Conservation (phyloP, 1,139 yeast genomes). For the Pichia sp. region DNA sequence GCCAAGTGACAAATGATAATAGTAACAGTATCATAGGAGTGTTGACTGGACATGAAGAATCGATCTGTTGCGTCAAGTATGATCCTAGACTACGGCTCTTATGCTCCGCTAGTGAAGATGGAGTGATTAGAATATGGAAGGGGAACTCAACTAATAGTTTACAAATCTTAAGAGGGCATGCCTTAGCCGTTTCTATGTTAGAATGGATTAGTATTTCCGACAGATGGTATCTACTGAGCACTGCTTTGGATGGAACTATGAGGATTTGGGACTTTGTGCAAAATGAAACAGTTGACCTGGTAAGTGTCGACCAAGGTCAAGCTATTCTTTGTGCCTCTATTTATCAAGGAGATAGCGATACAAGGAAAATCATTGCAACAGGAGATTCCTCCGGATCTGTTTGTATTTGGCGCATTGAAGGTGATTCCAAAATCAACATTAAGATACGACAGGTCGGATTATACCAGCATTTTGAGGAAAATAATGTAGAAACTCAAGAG, state of each 20-base stretch:
- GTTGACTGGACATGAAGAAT: constrained; percentile 64
- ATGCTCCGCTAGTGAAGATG: constrained; percentile 76
- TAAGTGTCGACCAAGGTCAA: constrained; percentile 40
- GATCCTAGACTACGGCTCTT: constrained; percentile 49
- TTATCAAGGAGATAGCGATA: constrained; percentile 40
- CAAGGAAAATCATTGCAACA: constrained; percentile 43
- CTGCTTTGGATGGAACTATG: constrained; percentile 68
- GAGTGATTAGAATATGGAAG: constrained; percentile 69
- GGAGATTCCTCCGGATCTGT: constrained; percentile 63
- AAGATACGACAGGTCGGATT: constrained; percentile 14
- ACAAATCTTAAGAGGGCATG: constrained; percentile 45
- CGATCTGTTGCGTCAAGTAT: constrained; percentile 55
- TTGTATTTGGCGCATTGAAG: constrained; percentile 46
- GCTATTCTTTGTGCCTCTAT: constrained; percentile 52
- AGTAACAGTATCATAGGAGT: constrained; percentile 50
- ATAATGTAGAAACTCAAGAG: constrained; percentile 6
- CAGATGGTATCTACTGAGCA: constrained; percentile 32
- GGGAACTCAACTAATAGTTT: constrained; percentile 50
- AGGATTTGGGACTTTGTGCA: constrained; percentile 60
- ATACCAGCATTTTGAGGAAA: constrained; percentile 20
- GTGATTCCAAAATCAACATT: neutral
- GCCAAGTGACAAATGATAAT: constrained; percentile 44
- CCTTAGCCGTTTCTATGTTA: constrained; percentile 53
- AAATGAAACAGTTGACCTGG: constrained; percentile 39
- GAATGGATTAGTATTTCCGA: constrained; percentile 43